A percentile compares a stretch with the other conserved stretches of the same genome.
phyloP scores from a whole-genome alignment of 139 green algal genomes.

The Chlorella sp. region DNA sequence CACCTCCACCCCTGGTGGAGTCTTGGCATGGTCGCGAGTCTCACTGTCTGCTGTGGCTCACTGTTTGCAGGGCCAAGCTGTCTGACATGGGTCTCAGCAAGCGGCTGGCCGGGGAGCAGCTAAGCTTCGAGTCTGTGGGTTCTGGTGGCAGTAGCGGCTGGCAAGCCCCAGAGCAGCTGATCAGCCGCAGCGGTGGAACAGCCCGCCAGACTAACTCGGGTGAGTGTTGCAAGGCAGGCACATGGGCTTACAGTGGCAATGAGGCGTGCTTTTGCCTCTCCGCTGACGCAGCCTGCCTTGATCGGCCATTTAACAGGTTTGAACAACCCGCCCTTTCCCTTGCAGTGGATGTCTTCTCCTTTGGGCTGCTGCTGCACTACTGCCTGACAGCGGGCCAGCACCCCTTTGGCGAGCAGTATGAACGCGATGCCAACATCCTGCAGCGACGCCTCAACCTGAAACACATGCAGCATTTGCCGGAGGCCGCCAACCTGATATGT shows the following conservation, averaged over 20 bases:
- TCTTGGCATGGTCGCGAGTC: too few species aligned
- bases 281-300: too few species aligned
- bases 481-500: conserved; percentile 81
- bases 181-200: conserved; percentile 37
- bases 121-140: conserved; percentile 81
- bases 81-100: conserved; percentile 98
- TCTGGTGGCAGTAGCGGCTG: conserved; percentile 93
- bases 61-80: conserved; percentile 82
- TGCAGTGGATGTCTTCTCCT: conserved; percentile 94
- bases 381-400: conserved; percentile 87
- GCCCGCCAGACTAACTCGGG: conserved; percentile 45
- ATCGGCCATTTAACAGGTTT: too few species aligned
- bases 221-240: neutral
- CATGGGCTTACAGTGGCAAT: neutral
- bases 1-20: too few species aligned
- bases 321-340: neutral
- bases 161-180: conserved; percentile 97
- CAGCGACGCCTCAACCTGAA: conserved; percentile 52
- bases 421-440: conserved; percentile 94
- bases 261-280: too few species aligned
- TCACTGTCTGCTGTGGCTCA: neutral
- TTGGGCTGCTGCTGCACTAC: conserved; percentile 95
- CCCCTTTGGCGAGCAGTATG: conserved; percentile 89
- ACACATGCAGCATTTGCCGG: conserved; percentile 61
- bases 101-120: conserved; percentile 85